A percentile compares a stretch with the other conserved stretches of the same genome.
Evolutionary conservation across 1,284 basidiomycete genomes (phyloP).

Genomic region (Leccinum subrobustum): DNA sequence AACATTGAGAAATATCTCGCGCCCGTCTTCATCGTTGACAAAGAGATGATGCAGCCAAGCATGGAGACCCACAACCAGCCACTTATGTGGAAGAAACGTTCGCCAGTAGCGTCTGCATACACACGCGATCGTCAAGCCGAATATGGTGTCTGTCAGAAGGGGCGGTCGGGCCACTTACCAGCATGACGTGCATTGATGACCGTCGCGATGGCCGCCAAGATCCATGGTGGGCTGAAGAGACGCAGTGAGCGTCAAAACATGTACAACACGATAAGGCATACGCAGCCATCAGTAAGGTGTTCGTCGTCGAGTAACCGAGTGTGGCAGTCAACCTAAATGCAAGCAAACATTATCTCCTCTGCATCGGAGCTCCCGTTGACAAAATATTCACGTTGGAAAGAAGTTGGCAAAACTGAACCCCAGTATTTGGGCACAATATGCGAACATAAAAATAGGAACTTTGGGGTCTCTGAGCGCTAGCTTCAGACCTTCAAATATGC

Average conservation of each 20-base stretch:
- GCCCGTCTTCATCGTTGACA: constrained; percentile 53
- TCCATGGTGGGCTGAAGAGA: constrained; percentile 60
- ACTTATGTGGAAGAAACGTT: constrained; percentile 6
- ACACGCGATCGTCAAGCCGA: background rate
- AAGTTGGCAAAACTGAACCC: constrained; percentile 74
- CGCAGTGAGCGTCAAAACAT: background rate
- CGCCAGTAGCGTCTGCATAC: background rate
- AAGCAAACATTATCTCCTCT: background rate
- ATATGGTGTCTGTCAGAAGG: too few species aligned
- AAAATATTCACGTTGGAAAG: constrained; percentile 59
- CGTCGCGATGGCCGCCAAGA: constrained; percentile 51
- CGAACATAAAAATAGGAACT: constrained; percentile 58
- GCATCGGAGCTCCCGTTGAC: background rate
- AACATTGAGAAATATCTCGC: constrained; percentile 67
- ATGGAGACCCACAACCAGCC: constrained; percentile 54
- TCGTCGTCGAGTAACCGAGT: constrained; percentile 62
- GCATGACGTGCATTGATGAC: constrained; percentile 54
- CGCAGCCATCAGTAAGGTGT: constrained; percentile 47
- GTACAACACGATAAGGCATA: constrained; percentile 38
- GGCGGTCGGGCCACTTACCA: constrained; percentile 37
- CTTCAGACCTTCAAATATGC: constrained; percentile 52
- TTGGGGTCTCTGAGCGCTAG: constrained; percentile 66
- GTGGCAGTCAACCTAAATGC: constrained; percentile 56
- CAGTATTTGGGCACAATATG: constrained; percentile 52
- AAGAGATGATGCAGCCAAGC: constrained; percentile 61